A percentile compares a stretch with the other conserved stretches of the same genome.
Evolutionary conservation across 2,329 filamentous ascomycete species (phyloP).

Genomic region (Colletotrichum paranaense): DNA sequence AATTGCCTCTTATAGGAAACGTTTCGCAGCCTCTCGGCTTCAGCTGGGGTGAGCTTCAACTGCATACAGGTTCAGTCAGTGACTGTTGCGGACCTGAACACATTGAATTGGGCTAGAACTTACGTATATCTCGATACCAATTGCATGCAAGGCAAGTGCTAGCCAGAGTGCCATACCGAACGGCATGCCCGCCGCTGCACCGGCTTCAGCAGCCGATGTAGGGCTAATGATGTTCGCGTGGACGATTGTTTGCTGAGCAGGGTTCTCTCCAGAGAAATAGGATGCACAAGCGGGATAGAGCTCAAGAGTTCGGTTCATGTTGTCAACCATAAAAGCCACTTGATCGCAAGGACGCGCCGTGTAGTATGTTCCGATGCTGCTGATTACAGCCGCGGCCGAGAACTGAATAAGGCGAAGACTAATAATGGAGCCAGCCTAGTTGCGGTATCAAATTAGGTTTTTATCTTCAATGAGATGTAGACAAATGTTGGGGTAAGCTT

Average conservation of each 20-base stretch:
- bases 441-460: neutral
- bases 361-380: constrained; percentile 42
- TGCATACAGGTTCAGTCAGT: constrained; percentile 40
- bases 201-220: constrained; percentile 42
- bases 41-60: constrained; percentile 60
- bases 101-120: constrained; percentile 20
- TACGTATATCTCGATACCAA: constrained; percentile 41
- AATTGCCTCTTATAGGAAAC: constrained; percentile 66
- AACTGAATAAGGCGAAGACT: constrained; percentile 60
- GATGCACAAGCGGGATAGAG: constrained; percentile 57
- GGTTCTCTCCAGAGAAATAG: constrained; percentile 46
- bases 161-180: constrained; percentile 64
- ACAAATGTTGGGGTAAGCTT: constrained; percentile 14
- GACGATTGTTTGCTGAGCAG: constrained; percentile 42
- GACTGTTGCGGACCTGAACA: too few species aligned
- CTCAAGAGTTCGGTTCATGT: constrained; percentile 39
- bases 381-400: constrained; percentile 46
- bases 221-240: constrained; percentile 44
- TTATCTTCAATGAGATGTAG: accelerated
- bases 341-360: constrained; percentile 57
- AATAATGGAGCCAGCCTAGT: constrained; percentile 58
- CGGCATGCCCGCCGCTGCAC: constrained; percentile 53
- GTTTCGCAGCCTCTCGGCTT: constrained; percentile 60
- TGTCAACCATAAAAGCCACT: constrained; percentile 51
- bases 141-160: constrained; percentile 31